Conservation (phyloP, 2,329 filamentous ascomycete species). For the Pseudocercospora cruenta region DNA sequence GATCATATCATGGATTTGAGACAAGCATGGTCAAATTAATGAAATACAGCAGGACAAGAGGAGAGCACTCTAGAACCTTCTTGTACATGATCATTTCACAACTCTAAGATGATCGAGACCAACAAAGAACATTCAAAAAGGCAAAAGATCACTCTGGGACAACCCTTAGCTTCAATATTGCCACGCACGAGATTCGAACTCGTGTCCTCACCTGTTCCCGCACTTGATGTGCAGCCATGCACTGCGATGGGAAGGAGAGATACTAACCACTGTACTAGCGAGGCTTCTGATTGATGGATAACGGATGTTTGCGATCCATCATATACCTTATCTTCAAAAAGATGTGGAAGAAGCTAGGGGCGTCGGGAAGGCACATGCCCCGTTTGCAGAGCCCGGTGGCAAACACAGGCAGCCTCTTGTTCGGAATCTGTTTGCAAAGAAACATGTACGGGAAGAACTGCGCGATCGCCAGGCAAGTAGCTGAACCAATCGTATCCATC, state of each 20-base stretch:
- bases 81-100: neutral
- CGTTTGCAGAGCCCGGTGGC: neutral
- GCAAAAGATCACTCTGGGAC: no score
- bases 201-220: neutral
- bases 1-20: neutral
- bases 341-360: neutral
- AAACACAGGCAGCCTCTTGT: neutral
- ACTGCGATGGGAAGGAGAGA: conserved; percentile 1
- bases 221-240: conserved; percentile 3
- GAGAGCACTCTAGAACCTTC: neutral
- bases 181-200: neutral
- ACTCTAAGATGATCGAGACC: no score
- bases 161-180: no score
- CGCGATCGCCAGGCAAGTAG: neutral
- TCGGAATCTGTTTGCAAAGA: neutral
- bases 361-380: neutral
- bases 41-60: neutral
- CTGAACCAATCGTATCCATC: neutral
- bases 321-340: neutral
- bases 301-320: neutral
- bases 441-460: neutral
- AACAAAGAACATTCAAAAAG: no score
- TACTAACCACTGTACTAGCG: neutral
- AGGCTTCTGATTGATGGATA: neutral
- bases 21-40: neutral